Evolutionary conservation across 2,329 filamentous ascomycete species (phyloP).

Genomic region (Lecanicillium sp.): DNA sequence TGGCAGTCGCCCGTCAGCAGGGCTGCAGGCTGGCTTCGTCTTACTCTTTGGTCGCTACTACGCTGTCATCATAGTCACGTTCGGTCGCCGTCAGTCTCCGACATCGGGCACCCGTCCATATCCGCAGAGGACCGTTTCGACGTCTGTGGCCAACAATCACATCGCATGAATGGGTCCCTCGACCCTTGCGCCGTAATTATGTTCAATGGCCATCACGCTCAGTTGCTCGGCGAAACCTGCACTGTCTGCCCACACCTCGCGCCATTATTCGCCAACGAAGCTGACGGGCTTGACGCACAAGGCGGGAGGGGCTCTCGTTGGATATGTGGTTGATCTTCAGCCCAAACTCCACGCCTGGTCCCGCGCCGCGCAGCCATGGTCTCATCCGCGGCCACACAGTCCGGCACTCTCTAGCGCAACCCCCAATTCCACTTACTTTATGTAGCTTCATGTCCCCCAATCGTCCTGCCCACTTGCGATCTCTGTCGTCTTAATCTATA

Average conservation of each 20-base stretch:
- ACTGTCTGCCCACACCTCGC: neutral
- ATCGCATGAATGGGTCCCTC: neutral
- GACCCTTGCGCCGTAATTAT: constrained; percentile 1
- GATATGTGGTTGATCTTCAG: neutral
- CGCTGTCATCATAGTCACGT: no score
- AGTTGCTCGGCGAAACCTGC: neutral
- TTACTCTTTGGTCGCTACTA: no score
- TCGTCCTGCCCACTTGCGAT: neutral
- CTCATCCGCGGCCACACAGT: neutral
- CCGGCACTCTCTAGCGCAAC: constrained; percentile 1
- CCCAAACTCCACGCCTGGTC: neutral
- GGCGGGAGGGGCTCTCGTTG: neutral
- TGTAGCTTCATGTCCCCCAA: neutral
- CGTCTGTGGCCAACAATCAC: neutral
- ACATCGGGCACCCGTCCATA: no score
- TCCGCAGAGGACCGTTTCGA: no score
- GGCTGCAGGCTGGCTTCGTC: no score
- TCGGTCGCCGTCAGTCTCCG: no score
- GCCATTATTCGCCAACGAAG: neutral
- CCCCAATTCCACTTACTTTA: constrained; percentile 3
- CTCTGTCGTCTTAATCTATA: neutral
- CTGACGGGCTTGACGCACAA: constrained; percentile 1
- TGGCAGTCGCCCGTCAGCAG: no score
- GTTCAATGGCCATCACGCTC: neutral
- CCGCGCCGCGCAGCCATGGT: neutral